phyloP scores from a whole-genome alignment of 1,139 yeast species.

The Candida gigantensis region DNA sequence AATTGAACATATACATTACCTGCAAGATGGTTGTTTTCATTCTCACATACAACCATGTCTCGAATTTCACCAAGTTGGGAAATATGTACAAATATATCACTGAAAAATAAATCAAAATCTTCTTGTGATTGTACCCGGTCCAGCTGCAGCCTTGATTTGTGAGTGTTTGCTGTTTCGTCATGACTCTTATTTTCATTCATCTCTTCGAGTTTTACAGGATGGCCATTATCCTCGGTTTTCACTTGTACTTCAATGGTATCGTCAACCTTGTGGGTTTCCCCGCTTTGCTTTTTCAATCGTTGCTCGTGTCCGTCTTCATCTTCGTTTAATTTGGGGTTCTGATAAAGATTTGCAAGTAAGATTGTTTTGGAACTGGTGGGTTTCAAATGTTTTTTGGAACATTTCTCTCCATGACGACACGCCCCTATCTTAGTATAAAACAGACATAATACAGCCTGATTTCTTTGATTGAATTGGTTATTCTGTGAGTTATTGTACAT shows the following conservation, averaged over 20 bases:
- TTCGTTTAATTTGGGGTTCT: slow-evolving; percentile 56
- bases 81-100: slow-evolving; percentile 72
- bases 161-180: slow-evolving; percentile 12
- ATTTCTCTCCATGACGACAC: slow-evolving; percentile 89
- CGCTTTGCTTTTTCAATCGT: neutral
- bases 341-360: slow-evolving; percentile 67
- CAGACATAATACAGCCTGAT: slow-evolving; percentile 27
- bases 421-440: slow-evolving; percentile 89
- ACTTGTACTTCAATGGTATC: neutral
- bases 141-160: slow-evolving; percentile 17
- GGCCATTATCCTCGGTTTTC: neutral
- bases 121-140: slow-evolving; percentile 45
- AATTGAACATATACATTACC: slow-evolving; percentile 84
- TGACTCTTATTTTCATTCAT: neutral
- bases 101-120: slow-evolving; percentile 65
- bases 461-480: neutral
- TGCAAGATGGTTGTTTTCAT: slow-evolving; percentile 66
- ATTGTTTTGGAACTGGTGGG: slow-evolving; percentile 73
- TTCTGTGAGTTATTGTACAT: neutral
- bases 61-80: slow-evolving; percentile 65
- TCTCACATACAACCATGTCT: slow-evolving; percentile 76
- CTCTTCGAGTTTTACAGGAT: neutral
- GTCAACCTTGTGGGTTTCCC: neutral
- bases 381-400: slow-evolving; percentile 73
- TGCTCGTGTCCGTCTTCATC: slow-evolving; percentile 20